phyloP scores from a whole-genome alignment of 768 basidiomycete genomes.

The Pleurotus tuoliensis region DNA sequence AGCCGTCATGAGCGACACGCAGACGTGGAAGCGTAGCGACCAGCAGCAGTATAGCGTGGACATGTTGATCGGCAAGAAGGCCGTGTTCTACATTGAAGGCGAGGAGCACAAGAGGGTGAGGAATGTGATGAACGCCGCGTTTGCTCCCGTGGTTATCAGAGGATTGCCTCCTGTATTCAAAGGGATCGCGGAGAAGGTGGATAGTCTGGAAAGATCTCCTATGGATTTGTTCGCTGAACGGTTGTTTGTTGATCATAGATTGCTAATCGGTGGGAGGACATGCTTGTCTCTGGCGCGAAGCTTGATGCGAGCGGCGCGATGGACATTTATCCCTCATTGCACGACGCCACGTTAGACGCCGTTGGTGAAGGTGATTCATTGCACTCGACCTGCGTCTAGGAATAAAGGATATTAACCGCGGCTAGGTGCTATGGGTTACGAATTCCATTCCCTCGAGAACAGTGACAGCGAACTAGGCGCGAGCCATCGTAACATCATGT shows the following conservation, averaged over 20 bases:
- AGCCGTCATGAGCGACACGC: conserved; percentile 8
- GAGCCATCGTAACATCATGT: conserved; percentile 8
- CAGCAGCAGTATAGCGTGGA: conserved; percentile 9
- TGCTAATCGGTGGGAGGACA: conserved; percentile 8
- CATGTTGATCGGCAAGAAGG: conserved; percentile 7
- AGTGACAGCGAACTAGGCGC: conserved; percentile 5
- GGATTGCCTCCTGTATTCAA: conserved; percentile 3
- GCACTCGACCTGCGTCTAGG: background rate
- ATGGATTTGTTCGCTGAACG: too few relatives aligned
- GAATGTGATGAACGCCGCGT: conserved; percentile 12
- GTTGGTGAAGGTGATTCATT: conserved; percentile 5
- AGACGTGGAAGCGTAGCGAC: background rate
- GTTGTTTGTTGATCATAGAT: background rate
- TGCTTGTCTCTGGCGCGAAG: background rate
- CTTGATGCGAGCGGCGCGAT: conserved; percentile 7
- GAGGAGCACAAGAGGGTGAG: conserved; percentile 8
- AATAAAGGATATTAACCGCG: background rate
- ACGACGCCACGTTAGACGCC: conserved; percentile 8
- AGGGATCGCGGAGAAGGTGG: conserved; percentile 10
- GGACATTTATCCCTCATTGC: conserved; percentile 6
- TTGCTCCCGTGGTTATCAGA: conserved; percentile 11
- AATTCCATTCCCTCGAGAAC: conserved; percentile 8
- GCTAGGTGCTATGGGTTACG: conserved; percentile 9
- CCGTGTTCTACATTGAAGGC: conserved; percentile 7
- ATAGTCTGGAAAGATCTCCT: background rate